Base-by-base conservation (phyloP, 2,329 filamentous ascomycete species). In the Pestalotiopsis sp. region DNA sequence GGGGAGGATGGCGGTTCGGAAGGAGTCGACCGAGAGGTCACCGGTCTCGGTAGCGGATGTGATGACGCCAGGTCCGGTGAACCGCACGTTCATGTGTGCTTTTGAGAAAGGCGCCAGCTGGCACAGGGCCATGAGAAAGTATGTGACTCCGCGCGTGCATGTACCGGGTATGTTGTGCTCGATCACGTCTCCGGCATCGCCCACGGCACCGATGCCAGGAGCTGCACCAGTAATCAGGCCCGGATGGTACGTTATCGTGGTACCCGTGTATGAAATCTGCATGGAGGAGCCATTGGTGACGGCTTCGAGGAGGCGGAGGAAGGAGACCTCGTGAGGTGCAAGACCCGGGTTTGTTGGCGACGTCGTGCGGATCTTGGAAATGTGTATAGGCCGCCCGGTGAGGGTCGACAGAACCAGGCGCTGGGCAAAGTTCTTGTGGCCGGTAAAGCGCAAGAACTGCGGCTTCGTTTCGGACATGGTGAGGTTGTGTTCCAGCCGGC, bases 261-360 rank as follows among this genome's bases (percentile, higher is more conserved):
- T 98, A 78, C 96, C 96, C 1, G 94, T 98, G 83, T 97, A 96
- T 12, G 94, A 97, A 74, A 99, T 97, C 77, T 98, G 95, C 83
- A 98, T 94, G 68, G 92, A 91, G 68, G 93, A 93, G 82, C 96
- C 96, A 85, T 99, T 99, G 77, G 96, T 99, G 75, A 99, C 87
- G 73, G 93, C 88, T 81, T 98, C 96, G 77, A 99, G 91, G 20
- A 99, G 92, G 68, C 96, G 95, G 39, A 99, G 88, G 81, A 99
- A 95, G 61, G 96, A 98, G 76, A 98, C 91, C 82, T 99, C 96
- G 83, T 97, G 92, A 63, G 94, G 91, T 66, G 93, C 92, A 67
- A 99, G 92, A 76, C 96, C 96, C 1, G 96, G 95, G 75, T 92
- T 91, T 56, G 93, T 95, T 61, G 92, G 91, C 57, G 94, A 97